Evolutionary conservation across 2,329 filamentous ascomycete genomes (phyloP), one percentile per base, ranked within the genome.

Genomic region (Cyclaneusma minus): DNA sequence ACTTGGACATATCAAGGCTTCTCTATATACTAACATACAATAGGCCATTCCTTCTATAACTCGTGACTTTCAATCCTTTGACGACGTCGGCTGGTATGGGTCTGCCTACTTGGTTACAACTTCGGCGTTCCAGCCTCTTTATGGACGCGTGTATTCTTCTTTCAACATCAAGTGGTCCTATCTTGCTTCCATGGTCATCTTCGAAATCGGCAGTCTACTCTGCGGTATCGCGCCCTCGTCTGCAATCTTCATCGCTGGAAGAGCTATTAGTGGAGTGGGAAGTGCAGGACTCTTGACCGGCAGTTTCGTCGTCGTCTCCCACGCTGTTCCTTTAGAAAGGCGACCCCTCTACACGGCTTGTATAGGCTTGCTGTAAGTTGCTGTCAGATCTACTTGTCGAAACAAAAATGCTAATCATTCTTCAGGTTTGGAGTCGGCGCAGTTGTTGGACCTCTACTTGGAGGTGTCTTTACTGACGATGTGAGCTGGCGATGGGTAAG

Each of bases 1-100:
- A 20, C n/a, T 20, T 11, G 8, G 11, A 7, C 18, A 20, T 9
- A 66, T 92, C 40, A 89, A 89, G 60, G 84, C 84, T 6, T 80
- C 74, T 44, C 62, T 84, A 37, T 84, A 61, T 50, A 22, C 5
- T n/a, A 12, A 9, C 19, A 28, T 22, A 28, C n/a, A n/a, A n/a
- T n/a, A n/a, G 16, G 49, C 50, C 7, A 50, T 53, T 26, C 51
- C 51, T 7, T 43, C 43, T n/a, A 54, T 54, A 21, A 53, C 50
- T 2, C 24, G 34, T 18, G 39, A 45, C 6, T 52, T 53, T 30
- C 34, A 44, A 31, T 36, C 41, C 6, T 37, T 48, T 6, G 29
- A 41, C 22, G 49, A 52, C 37, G 39, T 51, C 15, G 47, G 47
- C 6, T 52, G 49, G 48, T 52, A 51, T 35, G 45, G 44, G 15